A percentile compares a stretch with the other conserved stretches of the same genome.
Conservation (phyloP, 2,329 filamentous ascomycete species). For the Aspergillus puulaauensis region DNA sequence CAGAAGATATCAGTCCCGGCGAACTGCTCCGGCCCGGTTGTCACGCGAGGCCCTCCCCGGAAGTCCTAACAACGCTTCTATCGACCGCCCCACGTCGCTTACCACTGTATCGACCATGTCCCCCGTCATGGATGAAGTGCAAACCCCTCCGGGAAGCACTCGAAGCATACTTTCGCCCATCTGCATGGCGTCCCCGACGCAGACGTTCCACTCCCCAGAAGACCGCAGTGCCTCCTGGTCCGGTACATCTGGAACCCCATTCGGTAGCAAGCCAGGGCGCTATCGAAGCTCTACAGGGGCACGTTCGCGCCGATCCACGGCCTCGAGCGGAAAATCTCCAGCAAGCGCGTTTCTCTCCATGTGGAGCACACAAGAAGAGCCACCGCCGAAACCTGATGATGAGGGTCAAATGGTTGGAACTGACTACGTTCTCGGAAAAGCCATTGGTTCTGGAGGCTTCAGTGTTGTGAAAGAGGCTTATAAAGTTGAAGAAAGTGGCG, state of each 20-base stretch:
- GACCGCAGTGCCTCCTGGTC: conserved; percentile 42
- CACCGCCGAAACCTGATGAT: conserved; percentile 57
- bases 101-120: conserved; percentile 47
- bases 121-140: conserved; percentile 39
- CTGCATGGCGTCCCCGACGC: conserved; percentile 37
- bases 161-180: conserved; percentile 39
- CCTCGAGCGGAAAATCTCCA: conserved; percentile 55
- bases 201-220: conserved; percentile 39
- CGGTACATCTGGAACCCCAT: conserved; percentile 27
- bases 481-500: conserved; percentile 57
- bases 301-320: conserved; percentile 49
- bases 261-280: conserved; percentile 37
- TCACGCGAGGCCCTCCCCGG: conserved; percentile 23
- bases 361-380: conserved; percentile 46
- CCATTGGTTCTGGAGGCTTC: conserved; percentile 66
- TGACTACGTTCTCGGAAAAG: conserved; percentile 66
- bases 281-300: conserved; percentile 35
- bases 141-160: conserved; percentile 40
- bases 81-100: conserved; percentile 42
- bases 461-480: conserved; percentile 67
- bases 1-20: conserved; percentile 23
- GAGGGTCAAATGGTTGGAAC: conserved; percentile 67
- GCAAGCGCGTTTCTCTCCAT: conserved; percentile 59
- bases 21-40: conserved; percentile 26
- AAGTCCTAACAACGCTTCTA: conserved; percentile 26